phyloP scores from a whole-genome alignment of 345 rosid species.

The Euphorbia tirucalli region DNA sequence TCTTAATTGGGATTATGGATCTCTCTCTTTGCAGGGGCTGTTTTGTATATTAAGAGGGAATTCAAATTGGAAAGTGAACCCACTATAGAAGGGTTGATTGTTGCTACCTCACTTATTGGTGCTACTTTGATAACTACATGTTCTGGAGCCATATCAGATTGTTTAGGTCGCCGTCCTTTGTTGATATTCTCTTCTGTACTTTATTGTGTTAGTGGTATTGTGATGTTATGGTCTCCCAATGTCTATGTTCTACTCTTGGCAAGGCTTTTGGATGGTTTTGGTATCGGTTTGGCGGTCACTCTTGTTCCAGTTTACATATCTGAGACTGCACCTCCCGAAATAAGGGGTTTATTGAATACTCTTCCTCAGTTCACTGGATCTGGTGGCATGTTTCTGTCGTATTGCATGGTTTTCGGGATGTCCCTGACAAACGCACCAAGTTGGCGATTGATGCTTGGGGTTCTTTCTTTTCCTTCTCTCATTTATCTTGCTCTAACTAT shows the following conservation, averaged over 20 bases:
- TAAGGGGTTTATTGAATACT: constrained; percentile 77
- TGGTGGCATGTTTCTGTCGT: constrained; percentile 87
- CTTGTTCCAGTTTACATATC: constrained; percentile 91
- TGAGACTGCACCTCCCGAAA: constrained; percentile 97
- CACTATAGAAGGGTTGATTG: constrained; percentile 77
- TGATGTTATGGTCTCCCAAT: constrained; percentile 95
- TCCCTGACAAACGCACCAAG: constrained; percentile 64
- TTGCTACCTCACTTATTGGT: constrained; percentile 93
- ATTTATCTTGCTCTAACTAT: constrained; percentile 54
- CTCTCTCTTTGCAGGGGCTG: constrained; percentile 62
- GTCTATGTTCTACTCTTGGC: constrained; percentile 77
- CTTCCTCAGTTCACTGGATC: constrained; percentile 96
- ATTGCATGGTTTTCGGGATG: constrained; percentile 92
- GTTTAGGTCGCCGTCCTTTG: constrained; percentile 90
- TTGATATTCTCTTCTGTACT: constrained; percentile 71
- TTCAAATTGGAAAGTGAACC: constrained; percentile 70
- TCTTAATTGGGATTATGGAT: background rate
- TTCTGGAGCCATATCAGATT: constrained; percentile 79
- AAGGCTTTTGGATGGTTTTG: constrained; percentile 89
- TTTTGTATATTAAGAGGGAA: constrained; percentile 81
- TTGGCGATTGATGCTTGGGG: constrained; percentile 99
- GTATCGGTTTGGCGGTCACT: constrained; percentile 87
- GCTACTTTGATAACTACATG: constrained; percentile 84
- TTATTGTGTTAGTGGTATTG: constrained; percentile 69
- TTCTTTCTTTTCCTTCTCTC: constrained; percentile 78